Base-by-base conservation (phyloP, 257 asterid species). In the Jasminum sambac region DNA sequence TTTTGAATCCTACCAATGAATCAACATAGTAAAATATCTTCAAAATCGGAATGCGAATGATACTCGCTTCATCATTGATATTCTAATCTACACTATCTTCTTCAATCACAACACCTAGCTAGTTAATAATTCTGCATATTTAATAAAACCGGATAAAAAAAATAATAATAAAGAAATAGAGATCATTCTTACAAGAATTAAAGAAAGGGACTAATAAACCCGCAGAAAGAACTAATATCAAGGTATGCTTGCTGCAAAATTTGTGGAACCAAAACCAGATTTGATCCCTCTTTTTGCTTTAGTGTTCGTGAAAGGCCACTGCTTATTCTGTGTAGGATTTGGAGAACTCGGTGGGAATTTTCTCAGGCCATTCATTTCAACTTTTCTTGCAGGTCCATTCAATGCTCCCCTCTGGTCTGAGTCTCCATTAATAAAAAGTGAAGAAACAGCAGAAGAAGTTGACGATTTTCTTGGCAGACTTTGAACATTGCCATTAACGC, bases 301-400 rank as follows among this genome's bases (percentile, higher is more conserved):
- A 58, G 26, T 71, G 11, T 66, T 50, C 61, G 66, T 12, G 9
- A 40, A 40, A 76, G 67, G 39, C 11, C 23, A 61, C 63, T 52
- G 69, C 74, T 50, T 63, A 39, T 78, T 78, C 70, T 78, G 82
- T 58, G 66, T 69, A 14, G 82, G 82, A 69, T 73, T 78, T 58
- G 82, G 73, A 37, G 66, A 59, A 30, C 69, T 78, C 17, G 75
- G 75, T 1, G 82, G 82, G 61, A 19, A 70, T 58, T 38, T 13
- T 37, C 72, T 73, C 14, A 78, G 72, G 41, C 69, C 78, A 59
- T 69, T 52, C 12, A 52, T 69, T 48, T 63, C 66, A 37, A 73
- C 75, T 34, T 78, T 69, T 73, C 68, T 78, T 17, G 64, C 75
- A 0, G 72, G 44, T 23, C 64, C 61, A 8, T 7, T 77, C 72